These are phyloP conservation scores for Polymyxa betae DNA, from an alignment of 208 protist species.

Conservation along the genomic window DNA sequence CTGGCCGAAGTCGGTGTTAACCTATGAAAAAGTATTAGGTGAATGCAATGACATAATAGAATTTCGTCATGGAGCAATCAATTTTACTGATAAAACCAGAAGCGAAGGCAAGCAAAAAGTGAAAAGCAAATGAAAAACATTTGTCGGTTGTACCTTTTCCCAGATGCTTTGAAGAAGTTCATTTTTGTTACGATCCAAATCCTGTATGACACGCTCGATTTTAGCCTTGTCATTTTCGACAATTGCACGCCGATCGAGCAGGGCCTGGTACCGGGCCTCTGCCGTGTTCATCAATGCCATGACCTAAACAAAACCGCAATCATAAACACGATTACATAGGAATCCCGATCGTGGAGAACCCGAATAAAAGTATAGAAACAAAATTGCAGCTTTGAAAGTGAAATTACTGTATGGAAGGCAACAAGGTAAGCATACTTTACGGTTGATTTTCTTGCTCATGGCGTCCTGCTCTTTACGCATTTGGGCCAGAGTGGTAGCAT, in stretches of 20 bases:
- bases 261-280: conserved; percentile 92
- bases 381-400: conserved; percentile 78
- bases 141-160: conserved; percentile 78
- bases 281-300: conserved; percentile 89
- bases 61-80: no score
- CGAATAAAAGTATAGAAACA: conserved; percentile 37
- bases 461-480: conserved; percentile 66
- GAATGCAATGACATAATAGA: no score
- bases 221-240: conserved; percentile 90
- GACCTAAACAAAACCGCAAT: conserved; percentile 76
- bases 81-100: no score
- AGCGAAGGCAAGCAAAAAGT: no score
- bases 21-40: conserved; percentile 45
- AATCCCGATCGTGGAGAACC: conserved; percentile 70
- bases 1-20: conserved; percentile 90
- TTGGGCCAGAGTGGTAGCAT: conserved; percentile 48
- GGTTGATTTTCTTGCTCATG: conserved; percentile 68
- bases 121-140: no score
- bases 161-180: conserved; percentile 91
- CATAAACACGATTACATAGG: not conserved
- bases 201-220: conserved; percentile 82
- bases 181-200: conserved; percentile 97
- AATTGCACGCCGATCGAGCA: conserved; percentile 88
- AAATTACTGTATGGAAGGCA: not conserved
- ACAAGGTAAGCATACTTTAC: conserved; percentile 63